phyloP scores from a whole-genome alignment of 2,329 filamentous ascomycete genomes.

The Sphaerulina musiva region DNA sequence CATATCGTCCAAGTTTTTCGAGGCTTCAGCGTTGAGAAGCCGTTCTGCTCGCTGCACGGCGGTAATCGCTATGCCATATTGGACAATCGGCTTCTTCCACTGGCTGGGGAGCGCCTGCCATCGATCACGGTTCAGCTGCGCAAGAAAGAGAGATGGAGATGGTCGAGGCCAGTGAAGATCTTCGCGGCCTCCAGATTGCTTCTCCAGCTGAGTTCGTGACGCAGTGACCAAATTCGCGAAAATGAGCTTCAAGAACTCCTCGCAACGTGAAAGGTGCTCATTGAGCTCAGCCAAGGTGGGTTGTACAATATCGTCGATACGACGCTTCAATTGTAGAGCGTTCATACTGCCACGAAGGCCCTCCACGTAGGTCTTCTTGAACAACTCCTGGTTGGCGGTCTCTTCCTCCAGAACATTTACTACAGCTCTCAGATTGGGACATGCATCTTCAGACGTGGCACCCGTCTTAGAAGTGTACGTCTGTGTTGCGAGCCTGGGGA shows the following conservation, averaged over 20 bases:
- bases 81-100: slow-evolving; percentile 32
- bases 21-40: slow-evolving; percentile 26
- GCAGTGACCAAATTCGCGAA: background rate
- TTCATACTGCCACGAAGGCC: too few species aligned
- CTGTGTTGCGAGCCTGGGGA: background rate
- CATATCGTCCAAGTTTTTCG: slow-evolving; percentile 19
- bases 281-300: background rate
- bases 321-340: too few species aligned
- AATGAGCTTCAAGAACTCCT: background rate
- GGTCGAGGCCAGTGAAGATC: slow-evolving; percentile 10
- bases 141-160: slow-evolving; percentile 1
- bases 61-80: slow-evolving; percentile 42
- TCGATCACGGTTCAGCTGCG: slow-evolving; percentile 2
- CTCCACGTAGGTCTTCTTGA: too few species aligned
- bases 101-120: background rate
- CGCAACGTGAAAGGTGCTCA: background rate
- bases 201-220: background rate
- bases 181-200: background rate
- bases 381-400: too few species aligned
- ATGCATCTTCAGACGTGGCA: background rate
- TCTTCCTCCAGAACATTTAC: too few species aligned
- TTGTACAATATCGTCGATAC: background rate
- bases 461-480: background rate
- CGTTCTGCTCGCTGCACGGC: slow-evolving; percentile 43
- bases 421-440: too few species aligned